These are phyloP conservation scores for Gamarada debralockiae DNA, from an alignment of 495 filamentous ascomycete genomes.

Conservation along the genomic window DNA sequence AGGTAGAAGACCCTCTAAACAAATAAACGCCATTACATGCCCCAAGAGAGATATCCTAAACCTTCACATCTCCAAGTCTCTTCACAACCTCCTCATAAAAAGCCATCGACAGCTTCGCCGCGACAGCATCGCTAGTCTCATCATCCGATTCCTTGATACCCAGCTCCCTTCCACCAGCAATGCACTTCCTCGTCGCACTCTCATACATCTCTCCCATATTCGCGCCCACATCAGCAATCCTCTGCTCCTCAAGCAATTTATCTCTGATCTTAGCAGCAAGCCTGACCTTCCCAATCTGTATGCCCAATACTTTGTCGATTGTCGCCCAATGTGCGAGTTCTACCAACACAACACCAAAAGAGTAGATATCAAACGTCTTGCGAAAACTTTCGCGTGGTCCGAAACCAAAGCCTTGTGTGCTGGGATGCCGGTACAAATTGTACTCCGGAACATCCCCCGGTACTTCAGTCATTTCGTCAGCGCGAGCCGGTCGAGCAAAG, in stretches of 20 bases:
- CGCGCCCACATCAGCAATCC: conserved; percentile 21
- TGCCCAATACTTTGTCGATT: conserved; percentile 35
- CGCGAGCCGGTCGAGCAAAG: conserved; percentile 45
- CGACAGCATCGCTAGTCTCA: conserved; percentile 25
- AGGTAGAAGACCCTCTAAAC: too few relatives aligned
- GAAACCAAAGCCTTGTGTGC: conserved; percentile 35
- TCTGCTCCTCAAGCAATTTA: conserved; percentile 19
- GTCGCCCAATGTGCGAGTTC: conserved; percentile 50
- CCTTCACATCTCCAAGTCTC: conserved; percentile 27
- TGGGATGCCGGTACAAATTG: conserved; percentile 48
- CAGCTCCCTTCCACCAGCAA: conserved; percentile 29
- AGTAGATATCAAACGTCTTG: conserved; percentile 50
- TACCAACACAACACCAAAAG: conserved; percentile 42
- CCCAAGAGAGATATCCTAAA: too few relatives aligned
- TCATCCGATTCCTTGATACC: conserved; percentile 22
- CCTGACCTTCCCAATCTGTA: conserved; percentile 27
- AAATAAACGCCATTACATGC: too few relatives aligned
- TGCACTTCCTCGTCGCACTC: conserved; percentile 28
- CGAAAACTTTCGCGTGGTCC: conserved; percentile 33
- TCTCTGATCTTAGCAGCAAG: conserved; percentile 3
- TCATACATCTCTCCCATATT: conserved; percentile 29
- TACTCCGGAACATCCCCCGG: conserved; percentile 35
- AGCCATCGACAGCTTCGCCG: conserved; percentile 23
- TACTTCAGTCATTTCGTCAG: conserved; percentile 48
- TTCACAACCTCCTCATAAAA: conserved; percentile 35